phyloP scores from a whole-genome alignment of 2,329 filamentous ascomycete species.

The Fusarium solani-melongenae region DNA sequence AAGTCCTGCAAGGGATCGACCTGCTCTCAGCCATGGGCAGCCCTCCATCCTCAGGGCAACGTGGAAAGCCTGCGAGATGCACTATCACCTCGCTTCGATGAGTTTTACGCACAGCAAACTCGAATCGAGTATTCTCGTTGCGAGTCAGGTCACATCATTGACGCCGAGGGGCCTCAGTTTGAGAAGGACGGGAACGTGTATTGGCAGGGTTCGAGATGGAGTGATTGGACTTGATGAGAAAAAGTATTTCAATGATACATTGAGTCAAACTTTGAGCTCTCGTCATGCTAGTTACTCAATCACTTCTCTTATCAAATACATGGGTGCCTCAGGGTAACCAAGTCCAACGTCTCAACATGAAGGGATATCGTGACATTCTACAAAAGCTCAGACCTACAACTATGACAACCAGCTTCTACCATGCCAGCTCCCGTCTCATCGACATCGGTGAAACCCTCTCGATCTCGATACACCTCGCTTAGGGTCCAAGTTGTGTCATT shows the following conservation, averaged over 20 bases:
- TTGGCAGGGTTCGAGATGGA: constrained; percentile 12
- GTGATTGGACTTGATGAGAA: constrained; percentile 2
- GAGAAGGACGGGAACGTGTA: constrained; percentile 7
- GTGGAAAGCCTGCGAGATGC: constrained; percentile 64
- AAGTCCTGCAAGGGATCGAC: constrained; percentile 67
- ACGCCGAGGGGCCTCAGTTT: constrained; percentile 62
- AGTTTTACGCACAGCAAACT: constrained; percentile 62
- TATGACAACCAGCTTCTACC: not conserved
- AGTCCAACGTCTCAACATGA: not conserved
- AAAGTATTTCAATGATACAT: not conserved
- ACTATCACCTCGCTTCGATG: constrained; percentile 57
- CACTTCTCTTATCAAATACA: not conserved
- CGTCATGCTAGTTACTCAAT: not conserved
- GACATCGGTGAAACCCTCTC: not conserved
- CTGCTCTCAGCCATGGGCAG: constrained; percentile 66
- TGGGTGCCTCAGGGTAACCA: not conserved
- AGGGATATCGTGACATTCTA: not conserved
- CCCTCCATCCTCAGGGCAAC: constrained; percentile 63
- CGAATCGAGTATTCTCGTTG: constrained; percentile 64
- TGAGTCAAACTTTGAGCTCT: not conserved
- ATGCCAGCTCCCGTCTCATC: not conserved
- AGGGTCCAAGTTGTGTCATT: not conserved
- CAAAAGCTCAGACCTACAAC: not conserved
- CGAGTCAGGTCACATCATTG: constrained; percentile 64
- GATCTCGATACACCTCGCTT: constrained; percentile 1